Evolutionary conservation across 1,139 yeast species (phyloP).

Genomic region (Geotrichum candidum): DNA sequence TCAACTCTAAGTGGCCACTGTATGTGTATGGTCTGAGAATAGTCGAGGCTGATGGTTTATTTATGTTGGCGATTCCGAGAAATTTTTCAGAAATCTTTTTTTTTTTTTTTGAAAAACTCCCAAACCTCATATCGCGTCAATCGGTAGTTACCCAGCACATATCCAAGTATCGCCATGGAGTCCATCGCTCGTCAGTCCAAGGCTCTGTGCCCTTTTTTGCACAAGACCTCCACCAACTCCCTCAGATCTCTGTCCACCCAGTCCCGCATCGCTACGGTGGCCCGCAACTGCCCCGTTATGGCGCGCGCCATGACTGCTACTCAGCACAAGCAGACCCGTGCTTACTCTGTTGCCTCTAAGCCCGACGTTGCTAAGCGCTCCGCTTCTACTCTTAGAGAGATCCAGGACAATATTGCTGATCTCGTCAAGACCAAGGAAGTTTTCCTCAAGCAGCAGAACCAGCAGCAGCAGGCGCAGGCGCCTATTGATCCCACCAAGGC

Average conservation of each 20-base stretch:
- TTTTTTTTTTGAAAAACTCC: background rate
- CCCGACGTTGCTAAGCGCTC: constrained; percentile 24
- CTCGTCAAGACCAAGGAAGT: constrained; percentile 6
- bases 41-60: background rate
- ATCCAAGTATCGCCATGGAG: constrained; percentile 51
- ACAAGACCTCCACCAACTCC: constrained; percentile 53
- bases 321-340: constrained; percentile 22
- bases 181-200: constrained; percentile 70
- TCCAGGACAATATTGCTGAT: constrained; percentile 14
- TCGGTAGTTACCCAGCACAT: background rate
- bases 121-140: background rate
- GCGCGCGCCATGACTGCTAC: constrained; percentile 57
- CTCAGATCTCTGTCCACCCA: constrained; percentile 37
- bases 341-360: constrained; percentile 49
- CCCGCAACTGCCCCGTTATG: constrained; percentile 82
- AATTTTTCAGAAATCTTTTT: background rate
- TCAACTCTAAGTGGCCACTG: background rate
- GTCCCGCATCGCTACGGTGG: constrained; percentile 48
- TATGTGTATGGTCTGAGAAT: background rate
- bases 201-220: constrained; percentile 80
- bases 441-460: constrained; percentile 21
- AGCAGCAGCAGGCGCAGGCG: constrained; percentile 14
- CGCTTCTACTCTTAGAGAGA: constrained; percentile 13
- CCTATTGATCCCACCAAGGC: constrained; percentile 29
- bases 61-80: background rate